These are phyloP conservation scores for Erucastrum elatum DNA, from an alignment of 345 rosid species.

Conservation along the genomic window DNA sequence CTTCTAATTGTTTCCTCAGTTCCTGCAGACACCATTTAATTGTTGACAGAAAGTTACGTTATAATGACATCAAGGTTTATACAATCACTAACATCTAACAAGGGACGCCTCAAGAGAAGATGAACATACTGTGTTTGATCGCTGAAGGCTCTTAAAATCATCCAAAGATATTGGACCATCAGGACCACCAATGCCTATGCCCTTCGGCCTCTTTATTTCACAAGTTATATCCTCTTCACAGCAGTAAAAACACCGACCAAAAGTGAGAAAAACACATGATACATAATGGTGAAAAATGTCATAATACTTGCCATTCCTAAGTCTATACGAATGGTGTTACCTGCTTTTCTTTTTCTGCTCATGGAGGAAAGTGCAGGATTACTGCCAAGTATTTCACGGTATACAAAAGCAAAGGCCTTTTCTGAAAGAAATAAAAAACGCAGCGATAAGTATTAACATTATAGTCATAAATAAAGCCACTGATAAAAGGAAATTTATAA, in stretches of 20 bases:
- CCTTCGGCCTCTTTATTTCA: slow-evolving; percentile 77
- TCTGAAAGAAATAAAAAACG: slow-evolving; percentile 48
- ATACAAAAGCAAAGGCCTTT: slow-evolving; percentile 77
- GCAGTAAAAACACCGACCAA: slow-evolving; percentile 17
- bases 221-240: slow-evolving; percentile 58
- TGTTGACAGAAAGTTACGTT: slow-evolving; percentile 11
- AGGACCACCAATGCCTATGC: slow-evolving; percentile 89
- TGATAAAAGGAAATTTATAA: not conserved
- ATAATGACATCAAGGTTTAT: slow-evolving; percentile 2
- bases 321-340: slow-evolving; percentile 39
- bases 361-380: slow-evolving; percentile 38
- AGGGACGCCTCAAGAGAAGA: not conserved
- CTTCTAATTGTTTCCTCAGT: slow-evolving; percentile 85
- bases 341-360: slow-evolving; percentile 69
- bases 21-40: slow-evolving; percentile 55
- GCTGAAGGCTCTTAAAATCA: slow-evolving; percentile 96
- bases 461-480: not conserved
- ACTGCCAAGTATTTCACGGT: slow-evolving; percentile 58
- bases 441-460: slow-evolving; percentile 12
- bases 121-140: slow-evolving; percentile 70
- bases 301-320: not conserved
- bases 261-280: slow-evolving; percentile 15
- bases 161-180: slow-evolving; percentile 95
- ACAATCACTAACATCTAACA: slow-evolving; percentile 4
- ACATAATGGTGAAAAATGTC: not conserved